These are phyloP conservation scores for Pyrenochaeta sp. DNA, from an alignment of 2,329 filamentous ascomycete species.

Conservation along the genomic window DNA sequence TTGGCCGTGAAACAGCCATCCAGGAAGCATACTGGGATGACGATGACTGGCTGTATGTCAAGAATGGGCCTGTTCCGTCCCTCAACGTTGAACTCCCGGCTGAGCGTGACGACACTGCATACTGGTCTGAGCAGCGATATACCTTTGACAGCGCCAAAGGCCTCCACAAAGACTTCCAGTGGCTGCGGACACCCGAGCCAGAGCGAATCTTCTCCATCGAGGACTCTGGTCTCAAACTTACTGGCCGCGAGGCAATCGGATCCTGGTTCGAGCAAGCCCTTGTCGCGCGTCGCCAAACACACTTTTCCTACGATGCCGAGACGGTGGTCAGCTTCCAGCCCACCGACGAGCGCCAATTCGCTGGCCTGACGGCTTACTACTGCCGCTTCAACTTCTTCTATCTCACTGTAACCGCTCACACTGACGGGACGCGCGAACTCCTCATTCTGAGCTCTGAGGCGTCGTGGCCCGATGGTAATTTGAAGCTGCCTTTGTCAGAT, in stretches of 20 bases:
- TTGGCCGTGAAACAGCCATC: slow-evolving; percentile 52
- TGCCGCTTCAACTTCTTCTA: slow-evolving; percentile 72
- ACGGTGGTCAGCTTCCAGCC: slow-evolving; percentile 63
- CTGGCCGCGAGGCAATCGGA: slow-evolving; percentile 59
- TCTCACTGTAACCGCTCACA: slow-evolving; percentile 64
- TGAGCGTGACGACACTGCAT: slow-evolving; percentile 35
- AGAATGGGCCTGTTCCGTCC: slow-evolving; percentile 59
- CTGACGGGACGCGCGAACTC: slow-evolving; percentile 65
- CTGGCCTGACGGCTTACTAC: slow-evolving; percentile 68
- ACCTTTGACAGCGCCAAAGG: slow-evolving; percentile 55
- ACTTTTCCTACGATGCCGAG: slow-evolving; percentile 69
- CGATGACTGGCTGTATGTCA: slow-evolving; percentile 70
- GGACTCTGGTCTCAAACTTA: slow-evolving; percentile 59
- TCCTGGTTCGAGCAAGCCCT: slow-evolving; percentile 61
- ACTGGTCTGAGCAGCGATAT: slow-evolving; percentile 54
- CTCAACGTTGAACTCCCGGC: slow-evolving; percentile 48
- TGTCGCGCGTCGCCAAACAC: slow-evolving; percentile 62
- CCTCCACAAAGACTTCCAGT: slow-evolving; percentile 63
- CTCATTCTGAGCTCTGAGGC: slow-evolving; percentile 64
- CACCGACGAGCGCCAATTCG: slow-evolving; percentile 66
- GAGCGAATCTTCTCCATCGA: slow-evolving; percentile 58
- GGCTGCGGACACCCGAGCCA: slow-evolving; percentile 62
- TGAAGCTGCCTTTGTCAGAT: slow-evolving; percentile 53
- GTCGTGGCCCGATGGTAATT: slow-evolving; percentile 61
- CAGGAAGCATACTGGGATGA: slow-evolving; percentile 67